Evolutionary conservation across 345 rosid species (phyloP), one percentile per base, ranked within the genome.

Genomic region (Lenwebbia sp.): DNA sequence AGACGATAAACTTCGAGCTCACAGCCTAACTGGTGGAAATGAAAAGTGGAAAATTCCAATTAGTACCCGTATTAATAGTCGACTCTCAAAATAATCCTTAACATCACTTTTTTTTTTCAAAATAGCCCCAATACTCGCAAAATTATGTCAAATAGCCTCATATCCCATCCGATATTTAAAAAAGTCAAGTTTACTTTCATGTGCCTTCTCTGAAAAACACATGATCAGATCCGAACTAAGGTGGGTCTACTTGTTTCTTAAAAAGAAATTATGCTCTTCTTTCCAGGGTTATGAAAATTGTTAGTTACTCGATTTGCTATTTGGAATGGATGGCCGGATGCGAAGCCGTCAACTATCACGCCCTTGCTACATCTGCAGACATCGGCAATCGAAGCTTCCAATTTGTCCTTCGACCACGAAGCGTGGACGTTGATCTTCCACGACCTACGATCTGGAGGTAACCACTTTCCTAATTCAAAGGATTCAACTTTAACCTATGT

Each of bases 301-400:
- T 2, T 28, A 17, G 0, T 15, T 6, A 1, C 40, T 3, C 6
- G 0, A 60, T 60, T 60, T 60, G 10, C 28, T 28, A n/a, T 13
- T 13, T 51, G 17, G 17, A 13, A 13, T 51, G 53, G 17, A 13
- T 51, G 5, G 17, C 17, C 53, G 4, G 1, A 51, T 11, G 13
- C 0, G 52, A 50, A 44, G 47, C 47, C 47, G 10, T 44, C 47
- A 9, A 44, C 7, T 9, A 44, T 44, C 47, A 44, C 47, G 9
- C 47, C 47, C 47, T 44, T 44, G 47, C 1, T 44, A 7, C 47
- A 44, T 44, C 47, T 44, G 7, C 9, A 44, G 8, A 44, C 47
- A 9, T 9, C 47, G 47, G 9, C 47, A 9, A 44, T 44, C 9
- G 9, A 44, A 44, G 47, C 47, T 44, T 44, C 9, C 47, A 44